Conservation (phyloP, 1,139 yeast genomes). For the Yamadazyma aaseri region DNA sequence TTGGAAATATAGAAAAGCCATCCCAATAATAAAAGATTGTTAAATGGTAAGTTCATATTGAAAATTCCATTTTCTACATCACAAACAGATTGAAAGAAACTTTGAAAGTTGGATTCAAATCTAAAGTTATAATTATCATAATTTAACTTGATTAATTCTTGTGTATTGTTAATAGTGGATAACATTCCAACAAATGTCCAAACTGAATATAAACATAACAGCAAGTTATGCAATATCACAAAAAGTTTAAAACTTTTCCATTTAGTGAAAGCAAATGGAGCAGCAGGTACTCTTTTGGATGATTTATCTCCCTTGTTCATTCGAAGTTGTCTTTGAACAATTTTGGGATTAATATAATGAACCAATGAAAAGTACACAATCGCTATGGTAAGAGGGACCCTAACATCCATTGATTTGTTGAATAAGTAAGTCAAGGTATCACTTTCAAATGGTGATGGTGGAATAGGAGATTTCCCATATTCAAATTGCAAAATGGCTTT, state of each 20-base stretch:
- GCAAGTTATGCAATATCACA: conserved; percentile 61
- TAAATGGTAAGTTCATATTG: conserved; percentile 45
- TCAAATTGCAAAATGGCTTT: conserved; percentile 34
- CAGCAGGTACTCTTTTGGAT: conserved; percentile 46
- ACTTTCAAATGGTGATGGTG: conserved; percentile 37
- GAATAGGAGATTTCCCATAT: conserved; percentile 29
- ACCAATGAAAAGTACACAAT: conserved; percentile 58
- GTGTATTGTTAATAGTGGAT: conserved; percentile 43
- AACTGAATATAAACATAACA: conserved; percentile 62
- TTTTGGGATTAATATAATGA: conserved; percentile 50
- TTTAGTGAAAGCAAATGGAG: conserved; percentile 53
- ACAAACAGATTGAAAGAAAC: conserved; percentile 59
- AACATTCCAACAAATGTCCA: conserved; percentile 77
- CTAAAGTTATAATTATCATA: conserved; percentile 13
- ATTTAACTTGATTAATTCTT: conserved; percentile 24
- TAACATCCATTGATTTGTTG: conserved; percentile 32
- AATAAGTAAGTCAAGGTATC: conserved; percentile 27
- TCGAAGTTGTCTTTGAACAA: conserved; percentile 35
- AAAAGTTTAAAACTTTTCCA: conserved; percentile 49
- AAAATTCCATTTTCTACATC: conserved; percentile 63
- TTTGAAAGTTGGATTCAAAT: conserved; percentile 18
- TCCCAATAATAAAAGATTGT: conserved; percentile 43
- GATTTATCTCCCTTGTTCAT: conserved; percentile 16
- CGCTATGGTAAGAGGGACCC: conserved; percentile 60
- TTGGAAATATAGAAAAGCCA: conserved; percentile 71